Base-by-base conservation (phyloP, 306 rosid genomes). In the Casuarina glauca region DNA sequence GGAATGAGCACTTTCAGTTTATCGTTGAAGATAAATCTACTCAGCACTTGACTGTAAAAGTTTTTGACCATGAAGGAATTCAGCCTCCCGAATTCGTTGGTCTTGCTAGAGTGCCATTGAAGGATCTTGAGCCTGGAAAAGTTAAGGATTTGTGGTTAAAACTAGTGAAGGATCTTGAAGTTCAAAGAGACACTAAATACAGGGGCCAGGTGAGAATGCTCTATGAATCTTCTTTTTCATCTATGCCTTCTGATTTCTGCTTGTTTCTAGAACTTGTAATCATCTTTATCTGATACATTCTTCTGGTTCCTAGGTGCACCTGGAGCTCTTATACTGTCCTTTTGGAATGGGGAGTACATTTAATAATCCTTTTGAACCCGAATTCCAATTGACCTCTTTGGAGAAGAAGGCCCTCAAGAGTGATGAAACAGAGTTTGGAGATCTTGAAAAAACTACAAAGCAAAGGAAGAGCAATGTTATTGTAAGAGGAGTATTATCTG, bases 1-100 rank as follows among this genome's bases (percentile, higher is more conserved):
- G 98, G 98, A 95, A 95, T 69, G 97, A 95, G 81, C 92, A 95
- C 86, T 95, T 83, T 55, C 93, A 95, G 79, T 92, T 95, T 80
- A 13, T 82, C 9, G 87, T 95, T 70, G 98, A 92, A 84, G 98
- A 95, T 82, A 76, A 64, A 42, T 74, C 86, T 39, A 87, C 97
- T 20, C 97, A 95, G 61, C 87, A 86, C 79, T 88, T 95, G 91
- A 91, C 97, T n/a, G 42, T 95, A 80, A 88, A 97, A 84, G 20
- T 95, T 69, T 92, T 88, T 12, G 97, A 95, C 69, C 93, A 95
- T 19, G 97, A 95, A 79, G 98, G 97, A 50, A 41, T 95, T 82
- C 93, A 89, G 74, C 90, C 91, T 46, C 63, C 97, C n/a, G 93
- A 95, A 51, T 82, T 91, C 60, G 81, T 95, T 78, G 98, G 98